Conservation (phyloP, 768 basidiomycete genomes). For the Russula abietina region DNA sequence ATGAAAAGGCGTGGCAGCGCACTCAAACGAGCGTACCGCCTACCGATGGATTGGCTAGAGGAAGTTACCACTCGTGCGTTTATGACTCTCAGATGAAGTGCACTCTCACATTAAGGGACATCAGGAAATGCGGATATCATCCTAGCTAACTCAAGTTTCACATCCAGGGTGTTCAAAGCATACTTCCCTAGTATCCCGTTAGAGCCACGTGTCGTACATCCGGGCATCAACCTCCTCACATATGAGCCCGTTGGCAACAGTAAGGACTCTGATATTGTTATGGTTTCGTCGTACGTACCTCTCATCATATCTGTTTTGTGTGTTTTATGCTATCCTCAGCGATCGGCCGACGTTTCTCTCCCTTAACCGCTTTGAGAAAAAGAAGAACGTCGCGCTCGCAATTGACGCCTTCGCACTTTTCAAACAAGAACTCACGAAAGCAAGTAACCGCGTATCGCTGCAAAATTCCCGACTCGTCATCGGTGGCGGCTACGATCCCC, state of each 20-base stretch:
- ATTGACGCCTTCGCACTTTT: conserved; percentile 68
- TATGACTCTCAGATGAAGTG: neutral
- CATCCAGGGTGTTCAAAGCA: conserved; percentile 68
- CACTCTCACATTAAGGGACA: neutral
- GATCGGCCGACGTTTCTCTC: conserved; percentile 73
- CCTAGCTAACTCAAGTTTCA: conserved; percentile 88
- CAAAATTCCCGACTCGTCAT: conserved; percentile 62
- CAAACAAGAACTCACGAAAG: conserved; percentile 28
- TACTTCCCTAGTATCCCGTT: conserved; percentile 65
- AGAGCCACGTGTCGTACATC: conserved; percentile 80
- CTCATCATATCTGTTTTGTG: neutral
- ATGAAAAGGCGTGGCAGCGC: conserved; percentile 39
- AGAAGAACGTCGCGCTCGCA: conserved; percentile 86
- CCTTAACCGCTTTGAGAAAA: conserved; percentile 91
- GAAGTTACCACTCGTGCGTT: conserved; percentile 79
- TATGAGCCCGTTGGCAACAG: conserved; percentile 47
- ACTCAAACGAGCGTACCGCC: conserved; percentile 72
- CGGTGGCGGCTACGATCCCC: conserved; percentile 89
- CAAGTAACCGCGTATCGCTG: conserved; percentile 22
- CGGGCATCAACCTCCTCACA: conserved; percentile 79
- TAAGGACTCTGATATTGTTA: conserved; percentile 45
- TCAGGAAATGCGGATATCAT: conserved; percentile 85
- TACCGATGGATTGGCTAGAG: conserved; percentile 87
- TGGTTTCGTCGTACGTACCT: conserved; percentile 51
- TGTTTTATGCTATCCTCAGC: conserved; percentile 32